phyloP scores from a whole-genome alignment of 306 rosid species.

The Hippophae rhamnoides region DNA sequence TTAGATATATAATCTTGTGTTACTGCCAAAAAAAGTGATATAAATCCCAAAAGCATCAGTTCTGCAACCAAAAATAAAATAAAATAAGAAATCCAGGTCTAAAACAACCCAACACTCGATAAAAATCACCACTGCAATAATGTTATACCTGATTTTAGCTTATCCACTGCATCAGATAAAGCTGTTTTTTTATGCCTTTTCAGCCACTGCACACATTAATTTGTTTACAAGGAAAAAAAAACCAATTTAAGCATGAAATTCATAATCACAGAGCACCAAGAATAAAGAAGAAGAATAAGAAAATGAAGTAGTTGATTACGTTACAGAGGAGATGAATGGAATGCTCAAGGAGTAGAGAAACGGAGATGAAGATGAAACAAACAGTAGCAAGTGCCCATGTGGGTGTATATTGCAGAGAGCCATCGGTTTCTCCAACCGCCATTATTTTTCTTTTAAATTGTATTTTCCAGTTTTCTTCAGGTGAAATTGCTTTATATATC shows the following conservation, averaged over 20 bases:
- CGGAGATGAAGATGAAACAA: slow-evolving; percentile 26
- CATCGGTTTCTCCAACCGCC: slow-evolving; percentile 14
- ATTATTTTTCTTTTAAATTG: neutral
- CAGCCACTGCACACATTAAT: slow-evolving; percentile 21
- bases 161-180: slow-evolving; percentile 24
- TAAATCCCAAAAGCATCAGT: slow-evolving; percentile 34
- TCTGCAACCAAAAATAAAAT: slow-evolving; percentile 7
- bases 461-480: neutral
- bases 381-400: slow-evolving; percentile 33
- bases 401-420: slow-evolving; percentile 25
- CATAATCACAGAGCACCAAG: neutral
- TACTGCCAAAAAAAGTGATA: slow-evolving; percentile 25
- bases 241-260: neutral
- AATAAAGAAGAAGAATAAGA: neutral
- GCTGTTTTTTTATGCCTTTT: slow-evolving; percentile 16
- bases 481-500: neutral
- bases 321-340: slow-evolving; percentile 16
- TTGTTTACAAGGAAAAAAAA: neutral
- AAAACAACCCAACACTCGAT: neutral
- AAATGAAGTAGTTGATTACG: neutral
- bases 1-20: slow-evolving; percentile 24
- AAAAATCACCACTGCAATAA: neutral
- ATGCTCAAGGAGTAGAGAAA: slow-evolving; percentile 21
- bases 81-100: neutral
- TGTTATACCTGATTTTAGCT: slow-evolving; percentile 27